phyloP scores from a whole-genome alignment of 2,329 filamentous ascomycete genomes.

The Fusarium subtropicale region DNA sequence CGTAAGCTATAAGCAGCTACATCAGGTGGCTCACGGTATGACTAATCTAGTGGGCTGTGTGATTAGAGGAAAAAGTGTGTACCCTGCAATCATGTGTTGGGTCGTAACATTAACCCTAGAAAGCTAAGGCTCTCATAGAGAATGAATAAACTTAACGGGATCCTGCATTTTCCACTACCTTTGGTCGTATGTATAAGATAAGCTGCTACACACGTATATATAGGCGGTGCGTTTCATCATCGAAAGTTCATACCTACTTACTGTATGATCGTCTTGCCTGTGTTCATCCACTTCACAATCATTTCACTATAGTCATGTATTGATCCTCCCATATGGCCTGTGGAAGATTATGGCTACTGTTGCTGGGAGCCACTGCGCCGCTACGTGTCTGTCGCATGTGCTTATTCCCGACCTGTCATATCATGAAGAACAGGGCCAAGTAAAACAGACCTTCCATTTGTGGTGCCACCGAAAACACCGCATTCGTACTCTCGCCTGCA shows the following conservation, averaged over 20 bases:
- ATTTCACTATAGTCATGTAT: not conserved
- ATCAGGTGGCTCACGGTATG: too few relatives aligned
- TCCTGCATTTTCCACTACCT: not conserved
- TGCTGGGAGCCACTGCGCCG: not conserved
- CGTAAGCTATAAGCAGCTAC: too few relatives aligned
- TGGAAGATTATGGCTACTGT: not conserved
- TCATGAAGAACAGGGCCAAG: not conserved
- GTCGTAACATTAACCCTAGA: too few relatives aligned
- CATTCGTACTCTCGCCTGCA: not conserved
- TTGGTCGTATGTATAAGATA: constrained; percentile 8
- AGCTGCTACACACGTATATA: not conserved
- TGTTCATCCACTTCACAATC: not conserved
- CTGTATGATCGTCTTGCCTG: not conserved
- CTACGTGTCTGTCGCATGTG: not conserved
- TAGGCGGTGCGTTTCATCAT: not conserved
- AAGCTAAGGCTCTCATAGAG: too few relatives aligned
- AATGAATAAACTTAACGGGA: too few relatives aligned
- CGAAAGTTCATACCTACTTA: too few relatives aligned
- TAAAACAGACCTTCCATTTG: constrained; percentile 1
- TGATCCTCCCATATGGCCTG: not conserved
- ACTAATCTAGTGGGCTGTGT: too few relatives aligned
- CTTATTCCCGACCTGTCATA: not conserved
- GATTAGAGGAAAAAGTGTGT: too few relatives aligned
- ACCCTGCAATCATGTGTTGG: too few relatives aligned
- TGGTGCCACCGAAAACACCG: not conserved